Conservation (phyloP, 1,284 basidiomycete genomes). For the Papiliotrema laurentii region DNA sequence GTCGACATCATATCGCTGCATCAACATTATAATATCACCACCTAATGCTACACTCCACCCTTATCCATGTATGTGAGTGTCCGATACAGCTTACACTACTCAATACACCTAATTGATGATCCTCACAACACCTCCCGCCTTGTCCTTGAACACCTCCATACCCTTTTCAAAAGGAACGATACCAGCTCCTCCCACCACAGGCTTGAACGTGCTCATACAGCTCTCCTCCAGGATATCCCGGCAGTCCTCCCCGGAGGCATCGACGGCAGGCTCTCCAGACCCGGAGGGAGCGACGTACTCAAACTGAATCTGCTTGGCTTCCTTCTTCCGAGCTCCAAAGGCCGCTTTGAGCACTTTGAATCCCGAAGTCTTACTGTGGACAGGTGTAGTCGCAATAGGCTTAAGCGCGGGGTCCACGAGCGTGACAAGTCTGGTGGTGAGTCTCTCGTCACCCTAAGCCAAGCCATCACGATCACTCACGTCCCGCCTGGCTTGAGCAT, state of each 20-base stretch:
- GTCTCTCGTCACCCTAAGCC: neutral
- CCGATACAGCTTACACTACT: no score
- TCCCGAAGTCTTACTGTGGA: slow-evolving; percentile 17
- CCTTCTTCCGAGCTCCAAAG: slow-evolving; percentile 26
- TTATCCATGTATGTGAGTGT: no score
- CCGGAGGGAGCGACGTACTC: slow-evolving; percentile 34
- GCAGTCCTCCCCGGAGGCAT: slow-evolving; percentile 37
- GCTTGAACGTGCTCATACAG: slow-evolving; percentile 30
- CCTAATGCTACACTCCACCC: no score
- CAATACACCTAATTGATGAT: slow-evolving; percentile 17
- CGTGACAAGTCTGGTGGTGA: slow-evolving; percentile 12
- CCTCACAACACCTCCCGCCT: slow-evolving; percentile 16
- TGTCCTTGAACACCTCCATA: slow-evolving; percentile 27
- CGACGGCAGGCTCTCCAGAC: slow-evolving; percentile 42
- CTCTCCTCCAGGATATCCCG: slow-evolving; percentile 45
- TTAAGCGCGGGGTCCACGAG: slow-evolving; percentile 6
- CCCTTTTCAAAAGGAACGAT: slow-evolving; percentile 40
- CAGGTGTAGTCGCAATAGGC: slow-evolving; percentile 4
- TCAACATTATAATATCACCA: no score
- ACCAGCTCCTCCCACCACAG: slow-evolving; percentile 24
- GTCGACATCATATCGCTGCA: no score
- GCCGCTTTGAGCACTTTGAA: slow-evolving; percentile 27
- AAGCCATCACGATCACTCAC: slow-evolving; percentile 24
- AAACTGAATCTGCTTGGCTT: slow-evolving; percentile 31
- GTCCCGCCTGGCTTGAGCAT: slow-evolving; percentile 54